These are phyloP conservation scores for Capsicum chinense DNA, from an alignment of 257 asterid genomes.

Conservation along the genomic window DNA sequence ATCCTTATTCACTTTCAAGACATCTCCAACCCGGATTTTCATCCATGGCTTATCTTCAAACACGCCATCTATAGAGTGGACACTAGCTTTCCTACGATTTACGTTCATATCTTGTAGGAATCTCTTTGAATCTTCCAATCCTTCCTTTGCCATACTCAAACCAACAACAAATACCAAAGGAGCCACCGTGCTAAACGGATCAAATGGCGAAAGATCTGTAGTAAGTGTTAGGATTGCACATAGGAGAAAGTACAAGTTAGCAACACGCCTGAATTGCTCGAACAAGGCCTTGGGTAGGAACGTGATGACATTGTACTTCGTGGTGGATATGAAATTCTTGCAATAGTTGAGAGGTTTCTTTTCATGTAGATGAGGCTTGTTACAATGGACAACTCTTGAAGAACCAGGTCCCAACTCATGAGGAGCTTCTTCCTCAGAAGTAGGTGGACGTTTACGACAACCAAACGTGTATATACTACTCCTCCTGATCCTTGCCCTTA, in stretches of 20 bases:
- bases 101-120: slow-evolving; percentile 95
- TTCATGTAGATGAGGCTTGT: slow-evolving; percentile 74
- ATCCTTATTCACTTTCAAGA: slow-evolving; percentile 89
- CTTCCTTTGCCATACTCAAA: slow-evolving; percentile 97
- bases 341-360: slow-evolving; percentile 71
- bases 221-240: slow-evolving; percentile 83
- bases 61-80: slow-evolving; percentile 68
- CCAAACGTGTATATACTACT: slow-evolving; percentile 82
- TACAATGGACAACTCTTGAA: slow-evolving; percentile 79
- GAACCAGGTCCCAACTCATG: slow-evolving; percentile 71
- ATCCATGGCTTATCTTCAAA: slow-evolving; percentile 80
- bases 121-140: slow-evolving; percentile 88
- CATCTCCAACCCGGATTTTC: slow-evolving; percentile 88
- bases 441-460: slow-evolving; percentile 54
- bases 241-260: slow-evolving; percentile 86
- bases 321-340: slow-evolving; percentile 77
- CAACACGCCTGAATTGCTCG: slow-evolving; percentile 94
- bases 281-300: slow-evolving; percentile 93
- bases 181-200: slow-evolving; percentile 78
- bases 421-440: slow-evolving; percentile 51
- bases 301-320: slow-evolving; percentile 81
- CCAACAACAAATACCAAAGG: slow-evolving; percentile 94
- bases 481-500: slow-evolving; percentile 77
- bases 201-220: slow-evolving; percentile 75
- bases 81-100: slow-evolving; percentile 67